Percentiles rank a stretch among this genome's conserved stretches.
phyloP scores from a whole-genome alignment of 208 protist genomes.

The Acanthamoeba triangularis region DNA sequence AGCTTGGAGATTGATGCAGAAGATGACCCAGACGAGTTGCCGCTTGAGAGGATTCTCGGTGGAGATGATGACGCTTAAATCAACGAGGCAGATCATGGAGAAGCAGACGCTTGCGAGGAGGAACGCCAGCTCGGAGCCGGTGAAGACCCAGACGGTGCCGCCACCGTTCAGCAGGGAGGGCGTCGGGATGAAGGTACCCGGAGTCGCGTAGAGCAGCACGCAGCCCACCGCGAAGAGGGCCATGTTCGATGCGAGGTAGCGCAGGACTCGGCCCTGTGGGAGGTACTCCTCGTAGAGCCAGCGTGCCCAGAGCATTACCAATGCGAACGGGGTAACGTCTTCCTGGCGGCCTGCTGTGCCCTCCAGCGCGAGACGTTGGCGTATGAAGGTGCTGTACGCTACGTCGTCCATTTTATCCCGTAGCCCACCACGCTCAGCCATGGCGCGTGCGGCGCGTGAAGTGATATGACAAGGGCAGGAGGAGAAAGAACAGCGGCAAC shows the following conservation, averaged over 20 bases:
- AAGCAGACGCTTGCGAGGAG: not conserved
- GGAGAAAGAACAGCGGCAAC: not conserved
- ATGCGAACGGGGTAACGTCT: not conserved
- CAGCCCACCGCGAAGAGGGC: not conserved
- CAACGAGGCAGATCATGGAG: not conserved
- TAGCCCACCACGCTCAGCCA: not conserved
- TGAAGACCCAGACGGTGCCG: not conserved
- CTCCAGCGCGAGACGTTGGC: not conserved
- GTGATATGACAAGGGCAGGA: not conserved
- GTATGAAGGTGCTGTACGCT: not conserved
- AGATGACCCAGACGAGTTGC: not conserved
- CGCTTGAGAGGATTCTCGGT: conserved; percentile 31
- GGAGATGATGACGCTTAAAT: not conserved
- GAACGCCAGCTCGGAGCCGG: not conserved
- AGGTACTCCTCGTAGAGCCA: conserved; percentile 15
- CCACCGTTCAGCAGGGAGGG: not conserved
- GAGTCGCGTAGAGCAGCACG: not conserved
- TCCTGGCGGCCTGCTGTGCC: not conserved
- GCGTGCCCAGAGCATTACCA: not conserved
- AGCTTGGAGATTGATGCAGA: not conserved
- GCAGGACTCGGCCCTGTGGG: not conserved
- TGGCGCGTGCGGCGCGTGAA: not conserved
- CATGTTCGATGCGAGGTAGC: not conserved
- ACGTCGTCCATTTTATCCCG: not conserved
- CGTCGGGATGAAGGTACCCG: not conserved